Conservation (phyloP, 1,284 basidiomycete species). For the Trametes polyzona region DNA sequence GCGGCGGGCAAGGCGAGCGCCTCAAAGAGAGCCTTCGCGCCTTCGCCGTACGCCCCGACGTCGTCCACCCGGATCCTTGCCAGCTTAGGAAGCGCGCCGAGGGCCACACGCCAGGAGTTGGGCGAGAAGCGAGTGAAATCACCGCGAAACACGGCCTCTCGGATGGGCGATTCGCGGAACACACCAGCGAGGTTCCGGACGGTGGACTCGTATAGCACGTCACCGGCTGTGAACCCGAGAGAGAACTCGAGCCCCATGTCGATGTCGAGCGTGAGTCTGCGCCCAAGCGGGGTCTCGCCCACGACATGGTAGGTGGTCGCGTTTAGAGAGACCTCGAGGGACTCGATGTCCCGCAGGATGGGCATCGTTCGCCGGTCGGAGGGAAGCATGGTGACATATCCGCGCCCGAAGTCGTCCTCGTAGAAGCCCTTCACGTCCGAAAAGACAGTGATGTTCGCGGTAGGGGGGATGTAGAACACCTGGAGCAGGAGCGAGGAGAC, state of each 20-base stretch:
- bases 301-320: background rate
- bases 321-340: background rate
- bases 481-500: background rate
- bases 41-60: background rate
- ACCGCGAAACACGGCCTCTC: background rate
- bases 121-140: background rate
- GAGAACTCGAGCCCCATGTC: background rate
- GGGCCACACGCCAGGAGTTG: background rate
- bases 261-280: background rate
- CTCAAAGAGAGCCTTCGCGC: background rate
- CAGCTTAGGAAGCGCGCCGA: background rate
- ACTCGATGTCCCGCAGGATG: background rate
- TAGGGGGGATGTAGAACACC: background rate
- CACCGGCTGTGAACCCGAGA: background rate
- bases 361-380: background rate
- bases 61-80: background rate
- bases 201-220: background rate
- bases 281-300: background rate
- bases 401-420: background rate
- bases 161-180: background rate
- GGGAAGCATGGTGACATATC: background rate
- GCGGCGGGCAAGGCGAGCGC: background rate
- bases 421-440: background rate
- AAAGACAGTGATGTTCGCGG: background rate
- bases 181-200: background rate